Evolutionary conservation across 225 moss, liverwort and hornwort species (phyloP), one percentile per base, ranked within the genome.

Genomic region (Ulota crispa): DNA sequence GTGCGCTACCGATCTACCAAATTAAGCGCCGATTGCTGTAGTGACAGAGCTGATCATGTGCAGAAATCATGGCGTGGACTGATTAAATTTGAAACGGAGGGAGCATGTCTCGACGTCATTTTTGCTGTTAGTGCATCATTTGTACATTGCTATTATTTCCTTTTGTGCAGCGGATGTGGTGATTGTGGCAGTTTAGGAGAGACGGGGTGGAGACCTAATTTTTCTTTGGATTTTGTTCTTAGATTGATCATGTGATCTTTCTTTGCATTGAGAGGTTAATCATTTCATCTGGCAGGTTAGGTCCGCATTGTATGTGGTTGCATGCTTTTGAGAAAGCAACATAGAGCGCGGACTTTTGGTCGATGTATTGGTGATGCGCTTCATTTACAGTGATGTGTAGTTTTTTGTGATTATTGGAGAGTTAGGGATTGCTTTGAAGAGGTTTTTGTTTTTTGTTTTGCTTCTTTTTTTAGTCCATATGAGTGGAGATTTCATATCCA

Each of bases 401-500:
- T 26, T 27, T 43, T 67, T 43, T 43, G 56, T 62, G 45, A 36
- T 57, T 57, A 18, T 18, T 50, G 5, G 50, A 50, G 57, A 57
- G 5, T n/a, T 57, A 57, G 64, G 64, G 34, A 21, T 64, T 64
- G 32, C 9, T 20, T 19, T n/a, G 20, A 41, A 30, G 23, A 23
- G 11, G 1, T 4, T 41, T 1, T 31, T 2, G 31, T 55, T 57
- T 24, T 34, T 34, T 34, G 0, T 57, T 9, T 23, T 37, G 10
- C 41, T 24, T 41, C 5, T 23, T 23, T 20, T 39, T 24, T 68
- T 9, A 39, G n/a, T 65, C 26, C 43, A 61, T 20, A 54, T 62
- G 78, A 69, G 56, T 68, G 57, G 68, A 78, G 52, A 57, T 79
- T 79, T 56, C 5, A 39, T 21, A 59, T 41, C 5, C 37, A 41